phyloP scores from a whole-genome alignment of 2,329 filamentous ascomycete species.

The Nigrospora oryzae region DNA sequence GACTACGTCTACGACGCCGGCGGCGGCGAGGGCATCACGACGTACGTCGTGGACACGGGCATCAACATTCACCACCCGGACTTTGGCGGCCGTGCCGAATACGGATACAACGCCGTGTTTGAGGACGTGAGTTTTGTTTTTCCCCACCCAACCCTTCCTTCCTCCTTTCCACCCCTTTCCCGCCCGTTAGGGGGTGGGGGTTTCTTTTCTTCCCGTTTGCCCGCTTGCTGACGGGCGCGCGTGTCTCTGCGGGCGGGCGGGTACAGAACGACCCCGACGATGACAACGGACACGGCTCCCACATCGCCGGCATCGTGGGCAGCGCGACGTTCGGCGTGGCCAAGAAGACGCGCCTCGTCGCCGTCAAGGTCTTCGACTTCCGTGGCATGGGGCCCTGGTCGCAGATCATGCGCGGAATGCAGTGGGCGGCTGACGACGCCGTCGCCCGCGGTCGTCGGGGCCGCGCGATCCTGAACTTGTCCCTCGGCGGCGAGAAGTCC shows the following conservation, averaged over 20 bases:
- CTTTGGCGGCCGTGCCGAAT: constrained; percentile 26
- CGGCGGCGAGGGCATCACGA: constrained; percentile 28
- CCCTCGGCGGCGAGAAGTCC: constrained; percentile 9
- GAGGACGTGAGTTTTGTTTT: not conserved
- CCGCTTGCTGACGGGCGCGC: no score
- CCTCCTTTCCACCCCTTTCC: not conserved
- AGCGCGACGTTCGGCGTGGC: constrained; percentile 28
- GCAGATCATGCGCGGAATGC: constrained; percentile 23
- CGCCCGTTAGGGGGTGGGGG: not conserved
- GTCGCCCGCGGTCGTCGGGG: constrained; percentile 7
- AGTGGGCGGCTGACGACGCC: constrained; percentile 10
- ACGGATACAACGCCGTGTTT: constrained; percentile 3
- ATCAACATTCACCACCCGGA: constrained; percentile 30
- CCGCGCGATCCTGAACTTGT: constrained; percentile 14
- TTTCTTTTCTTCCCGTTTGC: not conserved
- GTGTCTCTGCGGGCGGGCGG: no score
- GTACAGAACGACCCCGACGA: constrained; percentile 13
- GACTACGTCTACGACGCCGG: constrained; percentile 1
- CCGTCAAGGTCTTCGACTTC: constrained; percentile 25
- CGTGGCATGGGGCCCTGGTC: constrained; percentile 19
- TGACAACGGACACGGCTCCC: constrained; percentile 30
- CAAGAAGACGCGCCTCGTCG: constrained; percentile 24
- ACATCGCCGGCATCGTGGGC: constrained; percentile 30
- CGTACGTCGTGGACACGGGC: constrained; percentile 44
- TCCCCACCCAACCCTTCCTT: not conserved